These are phyloP conservation scores for Epicoccum nigrum DNA, from an alignment of 2,329 filamentous ascomycete genomes.

Conservation along the genomic window DNA sequence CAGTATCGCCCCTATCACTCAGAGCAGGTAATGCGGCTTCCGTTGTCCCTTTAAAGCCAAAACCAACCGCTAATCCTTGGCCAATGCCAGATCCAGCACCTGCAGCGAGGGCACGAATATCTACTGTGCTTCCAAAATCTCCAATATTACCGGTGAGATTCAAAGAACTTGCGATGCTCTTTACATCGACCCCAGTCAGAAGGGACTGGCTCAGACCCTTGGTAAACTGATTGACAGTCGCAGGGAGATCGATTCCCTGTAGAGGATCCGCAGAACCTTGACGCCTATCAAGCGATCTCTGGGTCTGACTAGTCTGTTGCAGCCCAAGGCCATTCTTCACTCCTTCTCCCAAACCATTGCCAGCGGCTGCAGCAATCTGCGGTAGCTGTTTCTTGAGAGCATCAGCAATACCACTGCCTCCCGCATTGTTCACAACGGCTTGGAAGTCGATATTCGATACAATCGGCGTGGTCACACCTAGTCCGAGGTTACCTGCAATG, in stretches of 20 bases:
- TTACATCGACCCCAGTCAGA: constrained; percentile 28
- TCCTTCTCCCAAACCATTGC: constrained; percentile 36
- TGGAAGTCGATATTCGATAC: constrained; percentile 30
- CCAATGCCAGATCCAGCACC: constrained; percentile 40
- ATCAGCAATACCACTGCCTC: constrained; percentile 8
- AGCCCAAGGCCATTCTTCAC: constrained; percentile 32
- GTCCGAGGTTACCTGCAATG: constrained; percentile 36
- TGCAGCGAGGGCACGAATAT: constrained; percentile 30
- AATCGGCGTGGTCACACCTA: constrained; percentile 34
- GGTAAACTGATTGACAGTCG: constrained; percentile 29
- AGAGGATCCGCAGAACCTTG: constrained; percentile 16
- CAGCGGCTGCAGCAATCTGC: constrained; percentile 34
- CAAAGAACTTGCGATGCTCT: constrained; percentile 9
- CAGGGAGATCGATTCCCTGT: constrained; percentile 21
- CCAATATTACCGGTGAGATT: constrained; percentile 2
- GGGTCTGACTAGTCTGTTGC: not conserved
- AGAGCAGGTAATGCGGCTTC: constrained; percentile 9
- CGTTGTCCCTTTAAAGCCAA: constrained; percentile 21
- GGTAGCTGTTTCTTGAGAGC: constrained; percentile 28
- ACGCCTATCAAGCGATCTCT: constrained; percentile 7
- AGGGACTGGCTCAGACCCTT: constrained; percentile 36
- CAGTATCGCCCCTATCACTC: constrained; percentile 15
- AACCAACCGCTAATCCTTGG: constrained; percentile 31
- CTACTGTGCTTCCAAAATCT: constrained; percentile 1
- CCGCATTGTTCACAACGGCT: constrained; percentile 21